Percentiles rank a stretch among this genome's conserved stretches.
Conservation (phyloP, 495 filamentous ascomycete species). For the Daldinia grandis region DNA sequence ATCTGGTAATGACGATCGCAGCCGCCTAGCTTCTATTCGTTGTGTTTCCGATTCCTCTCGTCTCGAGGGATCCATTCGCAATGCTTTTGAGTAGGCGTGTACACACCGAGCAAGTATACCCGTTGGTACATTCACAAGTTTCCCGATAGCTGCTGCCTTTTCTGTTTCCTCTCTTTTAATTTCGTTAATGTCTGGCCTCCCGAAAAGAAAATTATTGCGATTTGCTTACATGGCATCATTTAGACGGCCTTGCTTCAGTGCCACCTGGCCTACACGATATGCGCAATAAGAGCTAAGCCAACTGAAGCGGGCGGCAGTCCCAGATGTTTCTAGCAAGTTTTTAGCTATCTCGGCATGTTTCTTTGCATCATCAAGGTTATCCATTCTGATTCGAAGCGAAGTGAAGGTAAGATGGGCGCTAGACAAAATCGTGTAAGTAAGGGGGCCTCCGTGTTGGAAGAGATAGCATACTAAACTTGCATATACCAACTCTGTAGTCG, state of each 20-base stretch:
- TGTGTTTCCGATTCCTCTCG: slow-evolving; percentile 12
- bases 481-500: slow-evolving; percentile 27
- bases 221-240: slow-evolving; percentile 13
- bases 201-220: neutral
- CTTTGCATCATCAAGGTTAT: slow-evolving; percentile 7
- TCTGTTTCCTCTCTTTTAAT: slow-evolving; percentile 3
- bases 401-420: slow-evolving; percentile 18
- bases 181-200: neutral
- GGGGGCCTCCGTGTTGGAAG: neutral
- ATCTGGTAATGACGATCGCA: slow-evolving; percentile 11
- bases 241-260: slow-evolving; percentile 18
- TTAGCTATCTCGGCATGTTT: slow-evolving; percentile 6
- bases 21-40: slow-evolving; percentile 12
- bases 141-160: slow-evolving; percentile 15
- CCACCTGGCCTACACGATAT: slow-evolving; percentile 18
- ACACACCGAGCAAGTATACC: slow-evolving; percentile 18
- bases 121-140: slow-evolving; percentile 12
- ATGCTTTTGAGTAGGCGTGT: slow-evolving; percentile 20
- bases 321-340: slow-evolving; percentile 13
- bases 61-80: slow-evolving; percentile 13
- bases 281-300: slow-evolving; percentile 30
- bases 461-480: slow-evolving; percentile 23
- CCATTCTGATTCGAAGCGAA: slow-evolving; percentile 19
- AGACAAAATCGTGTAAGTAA: neutral
- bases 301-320: slow-evolving; percentile 14